A percentile compares a stretch with the other conserved stretches of the same genome.
Conservation (phyloP, 176 grass and related monocot species). For the Carex myosuroides region DNA sequence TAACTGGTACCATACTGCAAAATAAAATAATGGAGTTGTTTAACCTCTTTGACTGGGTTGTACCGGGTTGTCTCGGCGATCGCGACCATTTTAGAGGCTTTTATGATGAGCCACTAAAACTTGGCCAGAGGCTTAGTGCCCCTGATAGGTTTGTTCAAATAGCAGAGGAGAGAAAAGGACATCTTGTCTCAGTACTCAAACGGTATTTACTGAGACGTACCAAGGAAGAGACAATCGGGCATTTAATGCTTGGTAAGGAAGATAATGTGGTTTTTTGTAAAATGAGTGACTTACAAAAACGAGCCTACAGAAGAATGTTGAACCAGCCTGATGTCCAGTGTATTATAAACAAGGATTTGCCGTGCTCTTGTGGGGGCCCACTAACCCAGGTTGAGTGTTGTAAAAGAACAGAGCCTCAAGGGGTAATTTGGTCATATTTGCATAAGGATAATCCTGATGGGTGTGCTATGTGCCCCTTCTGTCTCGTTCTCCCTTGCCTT, state of each 20-base stretch:
- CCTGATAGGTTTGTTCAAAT: slow-evolving; percentile 76
- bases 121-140: slow-evolving; percentile 82
- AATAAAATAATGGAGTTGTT: slow-evolving; percentile 94
- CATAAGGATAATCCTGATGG: slow-evolving; percentile 84
- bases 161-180: slow-evolving; percentile 77
- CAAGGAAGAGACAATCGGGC: slow-evolving; percentile 93
- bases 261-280: slow-evolving; percentile 98
- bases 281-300: slow-evolving; percentile 96
- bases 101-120: slow-evolving; percentile 88
- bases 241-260: slow-evolving; percentile 95
- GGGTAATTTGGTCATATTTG: slow-evolving; percentile 95
- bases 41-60: slow-evolving; percentile 94
- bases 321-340: slow-evolving; percentile 91
- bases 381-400: slow-evolving; percentile 85
- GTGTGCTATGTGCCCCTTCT: slow-evolving; percentile 80
- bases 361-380: slow-evolving; percentile 78
- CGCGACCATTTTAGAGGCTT: slow-evolving; percentile 84
- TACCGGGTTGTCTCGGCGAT: slow-evolving; percentile 73
- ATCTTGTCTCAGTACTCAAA: slow-evolving; percentile 77
- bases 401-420: slow-evolving; percentile 62
- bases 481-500: slow-evolving; percentile 93
- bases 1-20: slow-evolving; percentile 95
- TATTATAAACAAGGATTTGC: slow-evolving; percentile 89
- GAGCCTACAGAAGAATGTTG: slow-evolving; percentile 92
- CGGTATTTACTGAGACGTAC: slow-evolving; percentile 87